phyloP scores from a whole-genome alignment of 495 filamentous ascomycete genomes.

The Glutinoglossum americanum region DNA sequence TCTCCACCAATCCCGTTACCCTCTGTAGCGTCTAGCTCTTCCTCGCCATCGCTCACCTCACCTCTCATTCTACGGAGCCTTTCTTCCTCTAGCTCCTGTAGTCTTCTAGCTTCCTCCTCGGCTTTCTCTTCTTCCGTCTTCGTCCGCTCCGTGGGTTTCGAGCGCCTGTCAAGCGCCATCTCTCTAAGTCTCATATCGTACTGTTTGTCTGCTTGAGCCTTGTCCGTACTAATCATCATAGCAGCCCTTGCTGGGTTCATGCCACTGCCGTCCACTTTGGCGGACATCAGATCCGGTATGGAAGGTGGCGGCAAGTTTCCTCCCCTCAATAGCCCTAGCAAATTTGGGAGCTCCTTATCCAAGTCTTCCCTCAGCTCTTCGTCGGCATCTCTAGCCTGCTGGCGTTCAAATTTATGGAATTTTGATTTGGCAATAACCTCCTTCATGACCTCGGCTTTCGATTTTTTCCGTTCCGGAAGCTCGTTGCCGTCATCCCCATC shows the following conservation, averaged over 20 bases:
- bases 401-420: slow-evolving; percentile 76
- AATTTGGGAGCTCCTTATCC: slow-evolving; percentile 54
- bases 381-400: slow-evolving; percentile 82
- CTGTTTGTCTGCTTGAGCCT: slow-evolving; percentile 44
- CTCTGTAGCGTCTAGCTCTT: slow-evolving; percentile 12
- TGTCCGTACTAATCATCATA: slow-evolving; percentile 36
- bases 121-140: slow-evolving; percentile 81
- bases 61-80: slow-evolving; percentile 54
- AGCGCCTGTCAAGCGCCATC: slow-evolving; percentile 60
- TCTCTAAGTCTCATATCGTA: slow-evolving; percentile 70
- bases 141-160: slow-evolving; percentile 64
- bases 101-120: slow-evolving; percentile 45
- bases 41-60: slow-evolving; percentile 30
- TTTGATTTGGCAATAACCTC: slow-evolving; percentile 97
- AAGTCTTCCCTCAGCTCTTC: slow-evolving; percentile 69
- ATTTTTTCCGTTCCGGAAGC: slow-evolving; percentile 60
- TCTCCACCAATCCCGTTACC: neutral
- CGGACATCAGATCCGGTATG: slow-evolving; percentile 11
- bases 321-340: slow-evolving; percentile 48
- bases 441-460: slow-evolving; percentile 86
- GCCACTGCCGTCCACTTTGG: slow-evolving; percentile 16
- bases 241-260: slow-evolving; percentile 40
- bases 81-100: slow-evolving; percentile 63
- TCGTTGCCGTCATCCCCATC: slow-evolving; percentile 25
- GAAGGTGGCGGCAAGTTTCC: slow-evolving; percentile 13